Evolutionary conservation across 768 basidiomycete species (phyloP).

Genomic region (Rhodotorula sphaerocarpa): DNA sequence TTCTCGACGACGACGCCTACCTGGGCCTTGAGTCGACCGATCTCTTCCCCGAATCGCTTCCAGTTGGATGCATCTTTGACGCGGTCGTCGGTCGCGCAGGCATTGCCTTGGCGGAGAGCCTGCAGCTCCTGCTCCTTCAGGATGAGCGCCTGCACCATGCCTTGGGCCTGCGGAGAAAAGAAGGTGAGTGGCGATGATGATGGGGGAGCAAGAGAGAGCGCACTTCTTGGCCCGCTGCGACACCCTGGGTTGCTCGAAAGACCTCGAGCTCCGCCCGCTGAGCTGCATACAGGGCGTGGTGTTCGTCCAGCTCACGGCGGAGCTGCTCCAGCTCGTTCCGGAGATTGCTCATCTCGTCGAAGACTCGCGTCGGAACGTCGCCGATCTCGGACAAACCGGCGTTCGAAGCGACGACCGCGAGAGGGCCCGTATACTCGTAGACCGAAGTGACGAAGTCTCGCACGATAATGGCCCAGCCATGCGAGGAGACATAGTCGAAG

Average conservation of each 20-base stretch:
- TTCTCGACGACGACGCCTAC: conserved; percentile 48
- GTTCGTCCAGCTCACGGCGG: no score
- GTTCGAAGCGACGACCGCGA: conserved; percentile 53
- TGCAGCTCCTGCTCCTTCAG: conserved; percentile 75
- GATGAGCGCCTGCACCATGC: conserved; percentile 67
- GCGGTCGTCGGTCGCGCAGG: conserved; percentile 65
- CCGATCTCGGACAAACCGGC: conserved; percentile 47
- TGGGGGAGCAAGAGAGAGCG: no score
- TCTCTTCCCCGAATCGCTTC: conserved; percentile 65
- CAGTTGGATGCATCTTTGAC: conserved; percentile 56
- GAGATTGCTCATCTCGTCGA: conserved; percentile 58
- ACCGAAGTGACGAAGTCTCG: conserved; percentile 57
- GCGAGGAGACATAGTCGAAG: no score
- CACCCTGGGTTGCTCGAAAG: no score
- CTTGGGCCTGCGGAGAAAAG: conserved; percentile 56
- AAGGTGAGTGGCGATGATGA: no score
- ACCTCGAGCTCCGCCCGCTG: no score
- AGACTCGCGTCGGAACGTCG: conserved; percentile 43
- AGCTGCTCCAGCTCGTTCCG: conserved; percentile 58
- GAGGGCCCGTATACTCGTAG: conserved; percentile 59
- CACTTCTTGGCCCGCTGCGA: no score
- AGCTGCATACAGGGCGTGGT: no score
- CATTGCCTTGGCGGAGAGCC: conserved; percentile 57
- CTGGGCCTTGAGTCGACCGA: conserved; percentile 60
- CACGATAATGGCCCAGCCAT: conserved; percentile 58